Evolutionary conservation across 83 land plant genomes (phyloP), one percentile per base, ranked within the genome.

Genomic region (Isoetes engelmannii): DNA sequence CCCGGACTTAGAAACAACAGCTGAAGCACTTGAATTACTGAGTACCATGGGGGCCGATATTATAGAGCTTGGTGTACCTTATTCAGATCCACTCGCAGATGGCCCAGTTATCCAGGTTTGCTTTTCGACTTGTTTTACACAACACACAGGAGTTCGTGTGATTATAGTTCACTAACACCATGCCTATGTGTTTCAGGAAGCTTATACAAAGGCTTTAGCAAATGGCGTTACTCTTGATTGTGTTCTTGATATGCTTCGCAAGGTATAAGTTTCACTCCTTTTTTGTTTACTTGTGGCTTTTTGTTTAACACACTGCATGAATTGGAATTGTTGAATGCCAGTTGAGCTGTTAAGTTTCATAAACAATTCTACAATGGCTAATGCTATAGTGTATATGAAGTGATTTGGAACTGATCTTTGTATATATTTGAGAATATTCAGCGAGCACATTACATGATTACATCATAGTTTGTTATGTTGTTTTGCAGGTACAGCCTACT

Each of bases 71-170:
- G 97, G 99, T 53, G 81, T 94, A 15, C 99, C 99, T 6, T 94
- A 88, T 48, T 91, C 93, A 28, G 99, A 94, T 72, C 97, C 99
- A 63, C 77, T 94, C 57, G 99, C 93, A 17, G 99, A 94, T 79
- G 99, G 99, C 57, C 94, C 99, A 15, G 97, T 94, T 55, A 94
- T 94, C 66, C 99, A 94, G 97, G 98, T 47, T 48, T 45, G 10
- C 57, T 9, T 43, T 65, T 5, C 66, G 3, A 59, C 43, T 51
- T 1, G 6, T 57, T 70, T n/a, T n/a, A 51, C 12, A 12, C 54
- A 3, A 10, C 54, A 9, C 41, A 28, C 37, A 28, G 1, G 37
- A 28, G 2, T 28, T 2, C 2, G 1, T 28, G 2, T 28, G 37
- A 28, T 28, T 28, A 28, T 28, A 28, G 37, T 28, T 28, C 2